Conservation (phyloP, 23 red algal species). For the Gracilaria domingensis region DNA sequence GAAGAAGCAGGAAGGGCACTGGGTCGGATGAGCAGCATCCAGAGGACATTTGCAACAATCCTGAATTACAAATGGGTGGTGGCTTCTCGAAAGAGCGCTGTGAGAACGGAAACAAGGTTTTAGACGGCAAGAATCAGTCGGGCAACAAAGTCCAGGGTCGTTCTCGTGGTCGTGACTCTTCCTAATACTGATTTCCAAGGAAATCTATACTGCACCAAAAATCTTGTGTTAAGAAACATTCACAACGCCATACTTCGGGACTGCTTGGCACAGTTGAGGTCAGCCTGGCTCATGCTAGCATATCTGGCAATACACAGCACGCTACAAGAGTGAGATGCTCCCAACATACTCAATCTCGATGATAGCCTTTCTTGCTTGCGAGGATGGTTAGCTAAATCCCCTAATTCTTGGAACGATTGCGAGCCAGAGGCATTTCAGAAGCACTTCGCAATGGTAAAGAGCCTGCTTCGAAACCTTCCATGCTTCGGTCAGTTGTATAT, state of each 20-base stretch:
- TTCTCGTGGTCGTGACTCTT: not conserved
- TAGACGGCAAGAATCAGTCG: not conserved
- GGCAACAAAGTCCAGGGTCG: not conserved
- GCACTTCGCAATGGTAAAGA: too few relatives aligned
- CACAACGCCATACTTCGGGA: not conserved
- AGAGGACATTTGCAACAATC: constrained; percentile 21
- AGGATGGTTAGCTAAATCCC: too few relatives aligned
- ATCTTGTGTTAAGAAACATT: not conserved
- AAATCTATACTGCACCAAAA: not conserved
- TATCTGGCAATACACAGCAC: not conserved
- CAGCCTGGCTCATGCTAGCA: not conserved
- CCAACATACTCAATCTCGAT: not conserved
- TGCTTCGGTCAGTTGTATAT: too few relatives aligned
- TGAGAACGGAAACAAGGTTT: not conserved
- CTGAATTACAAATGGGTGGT: constrained; percentile 13
- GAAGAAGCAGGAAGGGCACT: constrained; percentile 13
- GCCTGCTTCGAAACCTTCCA: too few relatives aligned
- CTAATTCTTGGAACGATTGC: too few relatives aligned
- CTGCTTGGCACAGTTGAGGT: not conserved
- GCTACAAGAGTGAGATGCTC: not conserved
- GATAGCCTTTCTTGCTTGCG: not conserved
- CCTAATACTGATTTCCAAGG: not conserved
- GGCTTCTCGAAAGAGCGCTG: constrained; percentile 8
- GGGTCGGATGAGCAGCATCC: not conserved
- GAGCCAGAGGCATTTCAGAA: too few relatives aligned